Evolutionary conservation across 2,329 filamentous ascomycete species (phyloP), one percentile per base, ranked within the genome.

Genomic region (Fusarium penzigii): DNA sequence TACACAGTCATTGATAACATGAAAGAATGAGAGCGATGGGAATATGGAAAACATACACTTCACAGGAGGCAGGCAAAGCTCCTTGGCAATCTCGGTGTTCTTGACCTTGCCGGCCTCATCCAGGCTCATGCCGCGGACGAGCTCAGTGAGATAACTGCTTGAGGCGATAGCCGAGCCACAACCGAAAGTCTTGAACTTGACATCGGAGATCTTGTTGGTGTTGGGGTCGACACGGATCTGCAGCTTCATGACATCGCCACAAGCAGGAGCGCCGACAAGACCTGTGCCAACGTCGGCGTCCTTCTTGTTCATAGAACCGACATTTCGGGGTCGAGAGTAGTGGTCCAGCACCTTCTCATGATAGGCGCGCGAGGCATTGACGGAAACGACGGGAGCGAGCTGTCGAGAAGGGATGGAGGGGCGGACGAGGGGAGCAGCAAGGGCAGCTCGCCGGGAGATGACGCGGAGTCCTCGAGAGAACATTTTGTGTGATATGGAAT

Each of bases 61-160:
- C 46, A 96, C 90, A 56, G 91, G 90, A 36, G 90, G 91, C 68
- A 94, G 75, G 69, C 90, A 94, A 51, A 97, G 80, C 77, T 99
- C 95, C 80, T 96, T 95, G 38, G 94, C 94, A 70, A 99, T 99
- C 76, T 99, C 92, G 4, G 93, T 96, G 76, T 99, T 99, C 78
- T 91, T 88, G 65, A 99, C 90, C 76, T 89, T 88, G 49, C 87
- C 86, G 34, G 95, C 94, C 72, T 99, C 91, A 65, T 99, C 94
- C 61, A 99, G 59, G 63, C 74, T 96, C 93, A 97, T 99, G 55
- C 94, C 94, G 59, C 91, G 85, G 58, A 99, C 92, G 54, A 99
- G 79, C 75, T 96, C 92, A 2, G 94, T 99, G 66, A 99, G 76
- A 72, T 99, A 99, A 69, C 89, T 94, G 53, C 89, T 95, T 59